phyloP scores from a whole-genome alignment of 768 basidiomycete species.

The Lactifluus piperatus region DNA sequence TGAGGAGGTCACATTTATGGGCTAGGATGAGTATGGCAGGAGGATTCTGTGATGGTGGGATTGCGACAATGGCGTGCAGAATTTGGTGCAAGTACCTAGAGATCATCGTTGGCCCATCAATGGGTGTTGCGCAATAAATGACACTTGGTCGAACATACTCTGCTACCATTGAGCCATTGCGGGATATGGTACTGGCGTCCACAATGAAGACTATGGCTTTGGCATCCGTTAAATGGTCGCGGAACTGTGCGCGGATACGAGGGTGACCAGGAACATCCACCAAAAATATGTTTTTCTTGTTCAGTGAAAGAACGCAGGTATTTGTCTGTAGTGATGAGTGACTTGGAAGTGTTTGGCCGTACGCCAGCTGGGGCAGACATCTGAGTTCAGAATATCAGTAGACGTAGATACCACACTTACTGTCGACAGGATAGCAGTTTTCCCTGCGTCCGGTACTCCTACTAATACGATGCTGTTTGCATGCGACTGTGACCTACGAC shows the following conservation, averaged over 20 bases:
- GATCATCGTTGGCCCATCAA: background rate
- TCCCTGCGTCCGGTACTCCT: slow-evolving; percentile 69
- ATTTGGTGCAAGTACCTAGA: slow-evolving; percentile 67
- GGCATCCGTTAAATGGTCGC: slow-evolving; percentile 51
- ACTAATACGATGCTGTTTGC: slow-evolving; percentile 66
- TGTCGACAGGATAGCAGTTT: slow-evolving; percentile 67
- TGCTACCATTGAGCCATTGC: slow-evolving; percentile 65
- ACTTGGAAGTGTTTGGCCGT: slow-evolving; percentile 52
- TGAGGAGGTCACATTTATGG: slow-evolving; percentile 71
- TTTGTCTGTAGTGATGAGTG: slow-evolving; percentile 77
- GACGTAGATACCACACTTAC: slow-evolving; percentile 33
- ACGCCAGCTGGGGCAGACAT: slow-evolving; percentile 44
- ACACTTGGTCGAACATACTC: slow-evolving; percentile 47
- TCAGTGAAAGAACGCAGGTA: slow-evolving; percentile 38
- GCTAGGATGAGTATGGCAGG: slow-evolving; percentile 62
- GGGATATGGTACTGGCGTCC: slow-evolving; percentile 68
- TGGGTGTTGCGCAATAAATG: background rate
- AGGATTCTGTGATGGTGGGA: slow-evolving; percentile 58
- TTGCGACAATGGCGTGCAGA: slow-evolving; percentile 57
- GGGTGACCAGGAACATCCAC: slow-evolving; percentile 85
- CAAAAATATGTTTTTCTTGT: slow-evolving; percentile 40
- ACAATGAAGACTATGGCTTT: slow-evolving; percentile 71
- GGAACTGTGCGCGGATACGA: slow-evolving; percentile 65
- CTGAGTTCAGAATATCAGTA: background rate
- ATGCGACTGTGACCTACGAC: slow-evolving; percentile 36